Evolutionary conservation across 1,139 yeast genomes (phyloP).

Genomic region (Hanseniaspora gamundiae): DNA sequence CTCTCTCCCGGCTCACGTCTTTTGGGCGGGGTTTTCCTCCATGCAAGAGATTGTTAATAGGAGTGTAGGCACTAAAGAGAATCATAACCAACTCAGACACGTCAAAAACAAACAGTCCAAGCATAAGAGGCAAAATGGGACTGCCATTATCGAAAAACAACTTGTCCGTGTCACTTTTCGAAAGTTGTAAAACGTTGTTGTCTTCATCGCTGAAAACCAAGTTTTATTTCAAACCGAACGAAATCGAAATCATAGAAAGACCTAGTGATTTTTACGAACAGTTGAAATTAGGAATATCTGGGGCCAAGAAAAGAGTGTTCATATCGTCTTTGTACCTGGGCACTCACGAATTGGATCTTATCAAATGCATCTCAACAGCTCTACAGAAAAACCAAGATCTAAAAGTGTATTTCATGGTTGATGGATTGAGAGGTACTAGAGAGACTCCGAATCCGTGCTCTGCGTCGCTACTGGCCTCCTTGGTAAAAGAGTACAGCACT

Average conservation of each 20-base stretch:
- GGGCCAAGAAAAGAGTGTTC: constrained; percentile 52
- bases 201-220: constrained; percentile 28
- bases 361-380: constrained; percentile 48
- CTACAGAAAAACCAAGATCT: constrained; percentile 46
- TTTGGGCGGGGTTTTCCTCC: no score
- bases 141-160: no score
- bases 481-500: constrained; percentile 55
- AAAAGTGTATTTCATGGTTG: constrained; percentile 63
- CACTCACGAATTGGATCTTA: constrained; percentile 61
- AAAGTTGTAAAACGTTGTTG: constrained; percentile 4
- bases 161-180: constrained; percentile 1
- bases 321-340: constrained; percentile 84
- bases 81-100: no score
- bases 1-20: no score
- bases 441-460: constrained; percentile 75
- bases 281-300: constrained; percentile 42
- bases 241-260: constrained; percentile 48
- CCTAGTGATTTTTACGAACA: constrained; percentile 62
- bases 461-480: constrained; percentile 59
- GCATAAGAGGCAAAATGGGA: no score
- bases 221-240: constrained; percentile 45
- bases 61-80: no score
- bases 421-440: constrained; percentile 85
- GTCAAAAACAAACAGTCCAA: no score
- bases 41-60: no score